Conservation (phyloP, 176 grass and related monocot genomes). For the Oryza punctata region DNA sequence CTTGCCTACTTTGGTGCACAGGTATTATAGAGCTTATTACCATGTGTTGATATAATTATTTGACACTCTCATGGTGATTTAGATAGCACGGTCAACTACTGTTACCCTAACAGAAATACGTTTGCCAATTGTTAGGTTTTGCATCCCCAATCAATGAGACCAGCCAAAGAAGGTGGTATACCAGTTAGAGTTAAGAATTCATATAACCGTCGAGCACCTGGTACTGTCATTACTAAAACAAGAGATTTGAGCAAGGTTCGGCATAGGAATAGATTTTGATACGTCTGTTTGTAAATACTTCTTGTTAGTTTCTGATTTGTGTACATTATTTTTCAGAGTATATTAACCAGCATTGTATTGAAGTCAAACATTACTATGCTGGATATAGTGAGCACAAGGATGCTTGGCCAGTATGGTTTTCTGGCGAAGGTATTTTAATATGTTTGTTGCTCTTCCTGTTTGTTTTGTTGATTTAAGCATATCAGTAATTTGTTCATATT, state of each 20-base stretch:
- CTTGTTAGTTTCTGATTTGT: conserved; percentile 6
- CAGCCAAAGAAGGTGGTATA: conserved; percentile 85
- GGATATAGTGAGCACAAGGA: conserved; percentile 95
- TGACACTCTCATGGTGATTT: not conserved
- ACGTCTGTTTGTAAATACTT: conserved; percentile 20
- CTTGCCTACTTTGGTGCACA: conserved; percentile 98
- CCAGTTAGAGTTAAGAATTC: conserved; percentile 97
- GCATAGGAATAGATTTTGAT: conserved; percentile 17
- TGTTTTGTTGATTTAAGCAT: not conserved
- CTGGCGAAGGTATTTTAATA: conserved; percentile 70
- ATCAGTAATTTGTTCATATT: conserved; percentile 1
- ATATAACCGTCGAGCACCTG: conserved; percentile 86
- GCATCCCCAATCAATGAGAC: conserved; percentile 96
- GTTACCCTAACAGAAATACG: not conserved
- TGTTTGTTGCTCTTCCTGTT: not conserved
- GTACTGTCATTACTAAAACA: conserved; percentile 88
- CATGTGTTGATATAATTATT: conserved; percentile 2
- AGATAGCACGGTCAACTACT: not conserved
- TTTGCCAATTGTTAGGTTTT: conserved; percentile 60
- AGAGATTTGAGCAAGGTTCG: conserved; percentile 93
- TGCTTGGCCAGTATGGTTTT: conserved; percentile 95
- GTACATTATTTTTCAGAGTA: conserved; percentile 54
- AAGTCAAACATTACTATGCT: conserved; percentile 99
- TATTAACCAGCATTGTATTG: conserved; percentile 93
- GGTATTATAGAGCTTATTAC: conserved; percentile 33